Evolutionary conservation across 495 filamentous ascomycete species (phyloP).

Genomic region (Penicillium coffeae): DNA sequence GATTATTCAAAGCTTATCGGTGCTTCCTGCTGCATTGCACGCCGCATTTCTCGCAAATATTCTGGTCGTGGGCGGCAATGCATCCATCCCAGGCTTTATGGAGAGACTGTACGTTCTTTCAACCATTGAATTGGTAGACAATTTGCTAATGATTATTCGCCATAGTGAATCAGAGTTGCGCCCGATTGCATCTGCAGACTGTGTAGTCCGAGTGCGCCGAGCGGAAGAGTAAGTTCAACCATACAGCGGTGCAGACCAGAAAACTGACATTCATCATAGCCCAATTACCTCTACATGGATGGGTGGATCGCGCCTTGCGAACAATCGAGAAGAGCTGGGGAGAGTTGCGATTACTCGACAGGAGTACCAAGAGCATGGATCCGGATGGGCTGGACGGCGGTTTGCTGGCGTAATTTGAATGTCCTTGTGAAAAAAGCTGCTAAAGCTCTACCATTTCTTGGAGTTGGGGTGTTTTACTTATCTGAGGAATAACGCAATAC

Average conservation of each 20-base stretch:
- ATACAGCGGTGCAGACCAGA: neutral
- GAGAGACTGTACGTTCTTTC: slow-evolving; percentile 59
- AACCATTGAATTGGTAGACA: neutral
- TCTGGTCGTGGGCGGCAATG: slow-evolving; percentile 83
- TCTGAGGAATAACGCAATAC: slow-evolving; percentile 5
- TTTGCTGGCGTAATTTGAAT: slow-evolving; percentile 50
- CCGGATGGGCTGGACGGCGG: slow-evolving; percentile 69
- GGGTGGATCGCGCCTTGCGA: slow-evolving; percentile 74
- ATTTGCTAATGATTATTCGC: neutral
- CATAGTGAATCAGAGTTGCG: slow-evolving; percentile 65
- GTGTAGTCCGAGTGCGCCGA: slow-evolving; percentile 65
- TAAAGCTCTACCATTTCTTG: neutral
- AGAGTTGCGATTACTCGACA: slow-evolving; percentile 70
- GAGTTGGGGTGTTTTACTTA: slow-evolving; percentile 10
- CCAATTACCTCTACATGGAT: slow-evolving; percentile 81
- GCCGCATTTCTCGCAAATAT: slow-evolving; percentile 81
- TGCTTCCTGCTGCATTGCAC: slow-evolving; percentile 71
- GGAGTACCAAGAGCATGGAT: slow-evolving; percentile 87
- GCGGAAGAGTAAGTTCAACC: slow-evolving; percentile 54
- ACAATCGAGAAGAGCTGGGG: slow-evolving; percentile 57
- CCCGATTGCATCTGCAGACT: slow-evolving; percentile 70
- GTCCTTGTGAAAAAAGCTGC: neutral
- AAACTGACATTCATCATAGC: slow-evolving; percentile 28
- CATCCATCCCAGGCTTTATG: slow-evolving; percentile 74
- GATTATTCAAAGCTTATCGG: slow-evolving; percentile 75